phyloP scores from a whole-genome alignment of 2,329 filamentous ascomycete species.

The Colletotrichum phormii region DNA sequence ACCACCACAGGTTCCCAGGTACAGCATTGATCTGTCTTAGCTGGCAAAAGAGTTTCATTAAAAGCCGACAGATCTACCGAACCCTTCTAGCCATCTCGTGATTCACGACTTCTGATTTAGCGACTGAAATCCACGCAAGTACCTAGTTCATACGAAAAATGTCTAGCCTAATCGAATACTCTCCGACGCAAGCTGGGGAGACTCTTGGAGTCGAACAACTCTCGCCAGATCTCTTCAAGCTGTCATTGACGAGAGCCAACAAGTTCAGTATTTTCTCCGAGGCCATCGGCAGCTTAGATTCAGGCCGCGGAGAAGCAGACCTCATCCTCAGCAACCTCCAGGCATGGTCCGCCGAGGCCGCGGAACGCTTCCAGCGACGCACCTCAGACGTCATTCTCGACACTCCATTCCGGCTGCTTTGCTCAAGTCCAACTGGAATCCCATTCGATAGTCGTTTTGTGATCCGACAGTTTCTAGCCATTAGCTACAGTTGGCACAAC shows the following conservation, averaged over 20 bases:
- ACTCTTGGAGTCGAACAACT: conserved; percentile 5
- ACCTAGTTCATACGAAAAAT: no score
- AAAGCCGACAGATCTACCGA: background rate
- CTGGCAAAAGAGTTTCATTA: no score
- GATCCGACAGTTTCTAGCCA: conserved; percentile 5
- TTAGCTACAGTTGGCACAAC: conserved; percentile 26
- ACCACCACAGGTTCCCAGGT: background rate
- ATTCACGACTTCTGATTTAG: background rate
- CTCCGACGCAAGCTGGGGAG: background rate
- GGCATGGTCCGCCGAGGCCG: background rate
- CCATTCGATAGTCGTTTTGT: background rate
- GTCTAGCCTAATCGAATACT: background rate
- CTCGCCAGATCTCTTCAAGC: background rate
- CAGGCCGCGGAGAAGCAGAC: background rate
- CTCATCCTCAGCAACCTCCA: conserved; percentile 11
- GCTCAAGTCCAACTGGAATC: background rate
- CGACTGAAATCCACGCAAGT: background rate
- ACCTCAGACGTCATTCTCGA: conserved; percentile 10
- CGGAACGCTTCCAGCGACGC: background rate
- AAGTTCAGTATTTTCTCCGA: conserved; percentile 10
- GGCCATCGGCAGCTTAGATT: background rate
- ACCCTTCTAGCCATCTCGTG: background rate
- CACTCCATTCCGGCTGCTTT: conserved; percentile 20
- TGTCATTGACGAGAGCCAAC: background rate
- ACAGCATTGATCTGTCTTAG: no score